Evolutionary conservation across 345 rosid species (phyloP).

Genomic region (Acer campestre): DNA sequence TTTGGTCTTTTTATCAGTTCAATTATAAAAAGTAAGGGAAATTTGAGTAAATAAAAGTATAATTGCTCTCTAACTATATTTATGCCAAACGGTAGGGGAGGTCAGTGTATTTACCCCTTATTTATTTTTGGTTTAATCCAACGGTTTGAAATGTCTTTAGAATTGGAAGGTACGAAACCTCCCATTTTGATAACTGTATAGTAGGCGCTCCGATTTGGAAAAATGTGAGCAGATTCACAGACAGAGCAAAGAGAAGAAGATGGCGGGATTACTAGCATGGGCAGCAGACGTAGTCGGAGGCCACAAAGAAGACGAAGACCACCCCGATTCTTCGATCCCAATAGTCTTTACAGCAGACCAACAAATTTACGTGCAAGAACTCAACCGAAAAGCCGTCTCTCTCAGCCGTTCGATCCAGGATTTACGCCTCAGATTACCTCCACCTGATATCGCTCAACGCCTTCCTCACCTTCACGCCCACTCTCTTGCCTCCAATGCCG

Average conservation of each 20-base stretch:
- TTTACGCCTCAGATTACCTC: constrained; percentile 83
- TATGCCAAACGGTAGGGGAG: too few species aligned
- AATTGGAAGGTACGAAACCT: too few species aligned
- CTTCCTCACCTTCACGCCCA: constrained; percentile 92
- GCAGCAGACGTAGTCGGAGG: constrained; percentile 93
- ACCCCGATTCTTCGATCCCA: constrained; percentile 45
- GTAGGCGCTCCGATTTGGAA: too few species aligned
- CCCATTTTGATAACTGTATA: too few species aligned
- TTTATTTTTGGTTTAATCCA: too few species aligned
- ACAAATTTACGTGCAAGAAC: constrained; percentile 64
- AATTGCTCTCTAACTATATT: too few species aligned
- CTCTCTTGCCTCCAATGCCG: constrained; percentile 90
- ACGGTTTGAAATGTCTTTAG: too few species aligned
- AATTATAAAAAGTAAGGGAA: too few species aligned
- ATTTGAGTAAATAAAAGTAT: too few species aligned
- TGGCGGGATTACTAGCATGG: constrained; percentile 93
- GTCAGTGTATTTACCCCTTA: too few species aligned
- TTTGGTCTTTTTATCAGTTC: too few species aligned
- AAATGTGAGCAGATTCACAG: background rate
- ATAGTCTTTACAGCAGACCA: constrained; percentile 62
- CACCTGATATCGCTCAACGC: constrained; percentile 84
- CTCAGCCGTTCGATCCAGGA: constrained; percentile 86
- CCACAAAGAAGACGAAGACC: constrained; percentile 47
- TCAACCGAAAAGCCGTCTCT: constrained; percentile 64
- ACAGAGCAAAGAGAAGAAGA: constrained; percentile 15